Evolutionary conservation across 257 asterid species (phyloP), one percentile per base, ranked within the genome.

Genomic region (Solanum commersonii): DNA sequence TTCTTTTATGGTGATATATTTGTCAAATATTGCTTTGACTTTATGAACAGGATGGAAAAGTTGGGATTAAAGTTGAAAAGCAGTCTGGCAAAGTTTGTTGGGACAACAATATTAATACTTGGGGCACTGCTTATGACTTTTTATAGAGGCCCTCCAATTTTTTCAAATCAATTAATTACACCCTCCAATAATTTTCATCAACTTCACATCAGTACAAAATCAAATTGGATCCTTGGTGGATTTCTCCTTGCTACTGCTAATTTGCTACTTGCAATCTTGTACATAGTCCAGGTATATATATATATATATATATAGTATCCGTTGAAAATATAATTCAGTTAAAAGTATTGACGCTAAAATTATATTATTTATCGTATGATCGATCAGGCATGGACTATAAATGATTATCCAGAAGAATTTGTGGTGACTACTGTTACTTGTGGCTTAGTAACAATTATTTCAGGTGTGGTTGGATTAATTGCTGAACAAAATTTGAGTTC

Each of bases 151-250:
- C 88, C 88, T 42, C 15, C 70, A 2, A 38, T 86, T 3, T 8
- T 86, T 18, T 27, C 20, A 25, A 38, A 84, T 35, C 35, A 63
- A n/a, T 10, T 63, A 15, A 79, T 8, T 25, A 25, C 20, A 78
- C 23, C 37, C 20, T n/a, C 31, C 23, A 29, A 86, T 27, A 13
- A 0, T 13, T 42, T 29, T 13, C 27, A 38, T 38, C 68, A 86
- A 46, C 67, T 33, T 70, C 49, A 70, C 38, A 37, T 42, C 22
- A 37, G 33, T 31, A 44, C 78, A 18, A 44, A 70, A 86, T 68
- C 88, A 86, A 86, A 70, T 71, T 86, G 83, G 83, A 70, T 70
- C 13, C 12, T 86, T 27, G 88, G 88, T 4, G 81, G 87, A 9
- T 60, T 85, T 85, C 44, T 85, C 6, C 79, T 63, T 40, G 65